Base-by-base conservation (phyloP, 2,329 filamentous ascomycete genomes). In the Fusarium poae region DNA sequence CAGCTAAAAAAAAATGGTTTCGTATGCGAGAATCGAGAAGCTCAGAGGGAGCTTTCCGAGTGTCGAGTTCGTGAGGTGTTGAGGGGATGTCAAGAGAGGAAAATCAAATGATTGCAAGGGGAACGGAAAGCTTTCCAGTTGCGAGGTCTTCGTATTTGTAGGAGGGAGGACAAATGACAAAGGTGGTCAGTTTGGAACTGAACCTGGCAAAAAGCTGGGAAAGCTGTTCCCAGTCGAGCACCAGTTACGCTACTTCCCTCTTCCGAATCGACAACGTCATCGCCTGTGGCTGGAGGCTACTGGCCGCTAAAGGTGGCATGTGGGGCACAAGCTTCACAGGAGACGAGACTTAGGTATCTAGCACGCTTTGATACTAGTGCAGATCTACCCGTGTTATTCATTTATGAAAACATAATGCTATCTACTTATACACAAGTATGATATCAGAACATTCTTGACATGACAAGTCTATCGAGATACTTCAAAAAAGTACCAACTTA, bases 191-290 rank as follows among this genome's bases (percentile, higher is more conserved):
- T 76, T 75, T 57, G 51, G 45, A 54, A 43, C 43, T 63, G 60
- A 57, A 55, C 68, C 68, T 70, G 70, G 72, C 59, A 65, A 58
- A 65, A 58, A 57, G 52, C 59, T 58, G 62, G 60, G 59, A 57
- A 70, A 73, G 70, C 70, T 75, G 62, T 54, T 35, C 51, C 23
- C 42, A 27, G 50, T 71, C 57, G 57, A 67, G 66, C 51, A 53
- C 46, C 52, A 60, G 56, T 32, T 40, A 53, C 42, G 55, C 64
- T 70, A 56, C 48, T 70, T 73, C 66, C 71, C 63, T 54, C 59
- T 57, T 70, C 71, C 60, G 54, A 75, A 69, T 76, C 68, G 63
- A 72, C 75, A 77, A 79, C 77, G 77, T 79, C 77, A 79, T 79
- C 76, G 75, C 64, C 58, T 76, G 74, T 76, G 76, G 76, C 77